A percentile compares a stretch with the other conserved stretches of the same genome.
phyloP scores from a whole-genome alignment of 2,329 filamentous ascomycete genomes.

The Eutypa lata region DNA sequence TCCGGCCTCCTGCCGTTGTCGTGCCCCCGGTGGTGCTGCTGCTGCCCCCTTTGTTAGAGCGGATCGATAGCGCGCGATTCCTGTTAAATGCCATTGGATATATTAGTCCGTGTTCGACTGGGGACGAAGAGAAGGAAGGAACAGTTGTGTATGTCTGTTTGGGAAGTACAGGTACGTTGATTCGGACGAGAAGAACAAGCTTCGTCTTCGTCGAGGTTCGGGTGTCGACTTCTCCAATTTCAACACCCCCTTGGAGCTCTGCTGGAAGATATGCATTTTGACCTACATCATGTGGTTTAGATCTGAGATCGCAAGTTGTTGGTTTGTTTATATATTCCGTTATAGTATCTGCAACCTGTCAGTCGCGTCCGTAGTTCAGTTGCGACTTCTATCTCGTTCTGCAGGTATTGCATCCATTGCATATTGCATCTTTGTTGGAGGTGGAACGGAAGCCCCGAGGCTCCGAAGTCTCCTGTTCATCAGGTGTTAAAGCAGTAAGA shows the following conservation, averaged over 20 bases:
- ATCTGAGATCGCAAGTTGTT: not conserved
- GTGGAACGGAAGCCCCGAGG: not conserved
- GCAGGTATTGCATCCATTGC: not conserved
- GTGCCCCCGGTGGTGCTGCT: conserved; percentile 33
- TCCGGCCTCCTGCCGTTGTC: conserved; percentile 44
- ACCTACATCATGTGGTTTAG: not conserved
- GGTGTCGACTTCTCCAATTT: not conserved
- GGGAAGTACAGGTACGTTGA: not conserved
- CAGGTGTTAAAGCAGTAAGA: not conserved
- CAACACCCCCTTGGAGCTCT: not conserved
- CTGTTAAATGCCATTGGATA: conserved; percentile 8
- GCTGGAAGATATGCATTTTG: not conserved
- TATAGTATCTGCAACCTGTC: not conserved
- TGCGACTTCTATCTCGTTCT: not conserved
- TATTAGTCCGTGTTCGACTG: conserved; percentile 10
- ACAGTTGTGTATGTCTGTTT: not conserved
- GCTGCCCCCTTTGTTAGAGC: conserved; percentile 36
- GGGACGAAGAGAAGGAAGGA: not conserved
- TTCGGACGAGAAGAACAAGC: not conserved
- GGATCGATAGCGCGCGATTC: conserved; percentile 29
- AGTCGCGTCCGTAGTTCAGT: not conserved
- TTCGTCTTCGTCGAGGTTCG: not conserved
- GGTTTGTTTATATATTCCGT: not conserved
- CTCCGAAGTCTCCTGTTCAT: not conserved
- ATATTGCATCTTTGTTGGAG: not conserved